These are phyloP conservation scores for Suillus subluteus DNA, from an alignment of 768 basidiomycete species.

Conservation along the genomic window DNA sequence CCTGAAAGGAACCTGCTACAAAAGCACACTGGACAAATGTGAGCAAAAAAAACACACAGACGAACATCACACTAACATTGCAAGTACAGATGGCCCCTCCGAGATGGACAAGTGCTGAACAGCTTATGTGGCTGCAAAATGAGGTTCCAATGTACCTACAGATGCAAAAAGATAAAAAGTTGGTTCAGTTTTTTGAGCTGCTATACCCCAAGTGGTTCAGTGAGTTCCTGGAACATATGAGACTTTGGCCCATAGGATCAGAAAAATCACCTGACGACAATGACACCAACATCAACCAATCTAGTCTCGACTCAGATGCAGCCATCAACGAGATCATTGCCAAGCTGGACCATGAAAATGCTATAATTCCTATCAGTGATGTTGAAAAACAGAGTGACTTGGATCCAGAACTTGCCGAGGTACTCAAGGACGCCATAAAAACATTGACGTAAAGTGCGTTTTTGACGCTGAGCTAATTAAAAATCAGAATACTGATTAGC, in stretches of 20 bases:
- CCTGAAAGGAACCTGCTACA: constrained; percentile 2
- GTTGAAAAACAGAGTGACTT: neutral
- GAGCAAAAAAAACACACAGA: neutral
- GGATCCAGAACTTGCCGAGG: too few relatives aligned
- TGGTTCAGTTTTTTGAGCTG: neutral
- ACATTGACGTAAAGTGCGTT: neutral
- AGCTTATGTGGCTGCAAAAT: neutral
- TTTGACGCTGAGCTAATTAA: neutral
- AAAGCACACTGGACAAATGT: neutral
- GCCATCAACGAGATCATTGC: neutral
- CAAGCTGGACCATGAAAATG: neutral
- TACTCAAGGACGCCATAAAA: neutral
- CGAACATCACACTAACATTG: neutral
- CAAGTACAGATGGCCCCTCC: neutral
- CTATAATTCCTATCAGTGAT: neutral
- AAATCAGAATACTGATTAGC: neutral
- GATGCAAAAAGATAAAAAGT: neutral
- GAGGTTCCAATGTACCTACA: neutral
- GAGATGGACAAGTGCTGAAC: neutral
- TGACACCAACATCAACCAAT: neutral
- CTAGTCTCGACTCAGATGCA: neutral
- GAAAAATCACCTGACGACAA: neutral
- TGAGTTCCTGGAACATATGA: neutral
- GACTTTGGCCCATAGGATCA: neutral
- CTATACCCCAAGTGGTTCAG: neutral